Evolutionary conservation across 2,329 filamentous ascomycete species (phyloP).

Genomic region (Peltaster fructicola): DNA sequence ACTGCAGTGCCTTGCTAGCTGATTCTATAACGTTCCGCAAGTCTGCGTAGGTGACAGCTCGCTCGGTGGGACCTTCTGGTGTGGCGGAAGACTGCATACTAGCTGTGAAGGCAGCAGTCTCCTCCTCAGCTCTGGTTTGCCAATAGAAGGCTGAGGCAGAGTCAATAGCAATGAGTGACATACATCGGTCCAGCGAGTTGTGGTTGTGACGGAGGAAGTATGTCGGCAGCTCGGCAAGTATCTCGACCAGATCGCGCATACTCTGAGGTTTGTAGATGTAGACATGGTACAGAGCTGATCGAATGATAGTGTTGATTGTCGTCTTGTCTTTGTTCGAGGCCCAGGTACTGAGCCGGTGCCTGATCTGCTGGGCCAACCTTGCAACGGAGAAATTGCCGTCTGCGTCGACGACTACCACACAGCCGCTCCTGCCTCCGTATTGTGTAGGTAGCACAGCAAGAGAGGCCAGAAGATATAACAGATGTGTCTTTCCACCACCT

Average conservation of each 20-base stretch:
- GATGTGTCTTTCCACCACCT: slow-evolving; percentile 38
- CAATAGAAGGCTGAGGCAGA: slow-evolving; percentile 38
- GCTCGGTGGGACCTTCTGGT: not conserved
- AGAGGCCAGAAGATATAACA: slow-evolving; percentile 39
- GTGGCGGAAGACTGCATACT: slow-evolving; percentile 4
- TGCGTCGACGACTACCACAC: slow-evolving; percentile 39
- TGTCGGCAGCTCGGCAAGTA: slow-evolving; percentile 27
- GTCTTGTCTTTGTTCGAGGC: slow-evolving; percentile 2
- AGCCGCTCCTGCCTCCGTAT: slow-evolving; percentile 28
- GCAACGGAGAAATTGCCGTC: slow-evolving; percentile 35
- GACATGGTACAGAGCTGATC: slow-evolving; percentile 32
- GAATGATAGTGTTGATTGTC: slow-evolving; percentile 14
- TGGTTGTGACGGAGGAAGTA: slow-evolving; percentile 34
- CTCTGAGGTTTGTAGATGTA: slow-evolving; percentile 41
- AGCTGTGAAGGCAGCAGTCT: slow-evolving; percentile 9
- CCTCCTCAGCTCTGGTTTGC: slow-evolving; percentile 30
- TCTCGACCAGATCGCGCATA: slow-evolving; percentile 31
- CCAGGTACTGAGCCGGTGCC: slow-evolving; percentile 9
- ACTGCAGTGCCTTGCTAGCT: slow-evolving; percentile 7
- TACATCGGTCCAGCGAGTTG: slow-evolving; percentile 25
- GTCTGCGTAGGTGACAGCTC: not conserved
- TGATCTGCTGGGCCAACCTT: slow-evolving; percentile 26
- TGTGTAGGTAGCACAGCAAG: slow-evolving; percentile 32
- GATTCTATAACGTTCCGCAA: slow-evolving; percentile 10
- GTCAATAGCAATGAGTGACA: slow-evolving; percentile 37